Percentiles rank a stretch among this genome's conserved stretches.
Conservation (phyloP, 2,329 filamentous ascomycete species). For the Rutstroemia sydowiana region DNA sequence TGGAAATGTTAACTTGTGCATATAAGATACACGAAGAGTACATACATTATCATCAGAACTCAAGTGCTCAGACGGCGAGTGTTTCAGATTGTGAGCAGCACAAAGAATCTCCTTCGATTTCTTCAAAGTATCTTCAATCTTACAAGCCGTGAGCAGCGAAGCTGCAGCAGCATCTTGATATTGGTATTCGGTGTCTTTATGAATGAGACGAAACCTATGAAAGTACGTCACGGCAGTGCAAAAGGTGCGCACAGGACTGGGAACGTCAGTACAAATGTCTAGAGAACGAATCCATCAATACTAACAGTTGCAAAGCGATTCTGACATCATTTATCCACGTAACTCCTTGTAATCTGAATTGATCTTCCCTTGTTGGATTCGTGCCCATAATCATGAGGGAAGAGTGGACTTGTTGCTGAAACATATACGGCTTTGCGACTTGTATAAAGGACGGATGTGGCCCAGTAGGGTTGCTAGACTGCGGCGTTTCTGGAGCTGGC, state of each 20-base stretch:
- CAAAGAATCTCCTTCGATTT: constrained; percentile 91
- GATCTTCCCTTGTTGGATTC: constrained; percentile 73
- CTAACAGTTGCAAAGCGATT: constrained; percentile 69
- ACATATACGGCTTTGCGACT: constrained; percentile 60
- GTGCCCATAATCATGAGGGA: constrained; percentile 62
- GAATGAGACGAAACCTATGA: constrained; percentile 83
- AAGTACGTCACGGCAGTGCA: constrained; percentile 89
- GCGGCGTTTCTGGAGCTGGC: constrained; percentile 10
- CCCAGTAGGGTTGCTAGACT: constrained; percentile 13
- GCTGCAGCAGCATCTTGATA: constrained; percentile 82
- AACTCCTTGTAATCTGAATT: constrained; percentile 74
- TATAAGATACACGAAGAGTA: neutral
- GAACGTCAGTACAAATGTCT: constrained; percentile 1
- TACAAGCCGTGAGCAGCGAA: constrained; percentile 86
- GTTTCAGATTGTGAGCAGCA: constrained; percentile 78
- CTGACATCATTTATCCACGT: constrained; percentile 83
- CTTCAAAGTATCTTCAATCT: constrained; percentile 96
- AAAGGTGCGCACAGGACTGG: constrained; percentile 80
- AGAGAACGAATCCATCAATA: constrained; percentile 13
- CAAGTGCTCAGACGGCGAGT: constrained; percentile 51
- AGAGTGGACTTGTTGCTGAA: constrained; percentile 71
- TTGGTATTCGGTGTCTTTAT: constrained; percentile 80
- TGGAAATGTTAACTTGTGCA: neutral
- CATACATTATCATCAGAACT: constrained; percentile 76
- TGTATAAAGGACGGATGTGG: constrained; percentile 31